Evolutionary conservation across 768 basidiomycete genomes (phyloP).

Genomic region (Pisolithus microcarpus): DNA sequence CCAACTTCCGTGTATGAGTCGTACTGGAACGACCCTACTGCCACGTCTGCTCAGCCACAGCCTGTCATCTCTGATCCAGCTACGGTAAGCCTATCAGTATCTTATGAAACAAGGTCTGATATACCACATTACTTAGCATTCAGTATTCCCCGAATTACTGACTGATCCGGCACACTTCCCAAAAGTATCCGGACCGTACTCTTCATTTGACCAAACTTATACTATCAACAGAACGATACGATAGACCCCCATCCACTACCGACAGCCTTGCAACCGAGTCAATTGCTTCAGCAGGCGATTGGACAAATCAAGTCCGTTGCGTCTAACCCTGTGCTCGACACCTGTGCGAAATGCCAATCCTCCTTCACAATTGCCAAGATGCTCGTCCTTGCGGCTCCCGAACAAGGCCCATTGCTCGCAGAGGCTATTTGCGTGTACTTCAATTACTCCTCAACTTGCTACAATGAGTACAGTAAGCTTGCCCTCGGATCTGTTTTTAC

Average conservation of each 20-base stretch:
- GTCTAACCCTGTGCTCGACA: slow-evolving; percentile 32
- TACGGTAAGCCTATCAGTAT: slow-evolving; percentile 33
- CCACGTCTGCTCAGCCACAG: slow-evolving; percentile 61
- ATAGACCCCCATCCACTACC: slow-evolving; percentile 41
- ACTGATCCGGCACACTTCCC: slow-evolving; percentile 60
- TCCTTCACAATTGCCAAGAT: slow-evolving; percentile 36
- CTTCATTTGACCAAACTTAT: background rate
- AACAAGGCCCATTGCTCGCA: slow-evolving; percentile 34
- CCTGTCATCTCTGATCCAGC: slow-evolving; percentile 66
- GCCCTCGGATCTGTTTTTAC: slow-evolving; percentile 39
- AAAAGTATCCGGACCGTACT: slow-evolving; percentile 18
- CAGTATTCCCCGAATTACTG: slow-evolving; percentile 48
- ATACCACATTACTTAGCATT: slow-evolving; percentile 31
- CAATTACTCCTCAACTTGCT: slow-evolving; percentile 31
- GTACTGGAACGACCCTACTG: slow-evolving; percentile 66
- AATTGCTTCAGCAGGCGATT: slow-evolving; percentile 34
- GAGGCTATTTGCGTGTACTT: slow-evolving; percentile 39
- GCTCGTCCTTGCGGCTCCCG: slow-evolving; percentile 36
- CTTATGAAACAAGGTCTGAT: background rate
- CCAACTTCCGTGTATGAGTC: slow-evolving; percentile 52
- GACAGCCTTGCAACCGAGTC: slow-evolving; percentile 23
- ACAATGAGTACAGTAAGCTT: slow-evolving; percentile 25
- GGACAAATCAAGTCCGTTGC: slow-evolving; percentile 33
- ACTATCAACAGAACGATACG: slow-evolving; percentile 32
- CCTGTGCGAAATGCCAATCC: slow-evolving; percentile 35